These are phyloP conservation scores for Pulicaria dysenterica DNA, from an alignment of 129 eudicot genomes.

Conservation along the genomic window DNA sequence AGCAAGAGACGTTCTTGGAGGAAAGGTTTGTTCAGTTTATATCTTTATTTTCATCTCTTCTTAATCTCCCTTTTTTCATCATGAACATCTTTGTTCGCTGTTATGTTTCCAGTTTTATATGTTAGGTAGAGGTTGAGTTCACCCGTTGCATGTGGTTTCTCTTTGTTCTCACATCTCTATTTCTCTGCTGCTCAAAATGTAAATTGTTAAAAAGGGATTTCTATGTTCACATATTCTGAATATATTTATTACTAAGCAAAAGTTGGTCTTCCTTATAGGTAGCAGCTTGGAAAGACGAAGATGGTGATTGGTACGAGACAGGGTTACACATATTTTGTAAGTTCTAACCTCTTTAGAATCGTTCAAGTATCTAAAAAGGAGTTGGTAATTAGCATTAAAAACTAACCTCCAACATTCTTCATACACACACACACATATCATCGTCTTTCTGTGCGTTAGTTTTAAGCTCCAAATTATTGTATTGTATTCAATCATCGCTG, in stretches of 20 bases:
- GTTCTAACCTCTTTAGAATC: slow-evolving; percentile 28
- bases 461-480: not conserved
- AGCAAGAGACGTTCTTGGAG: slow-evolving; percentile 98
- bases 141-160: not conserved
- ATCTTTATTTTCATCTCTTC: slow-evolving; percentile 1
- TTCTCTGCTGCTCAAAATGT: not conserved
- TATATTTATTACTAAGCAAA: not conserved
- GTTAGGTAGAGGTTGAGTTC: not conserved
- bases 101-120: not conserved
- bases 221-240: not conserved
- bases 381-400: not conserved
- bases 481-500: not conserved
- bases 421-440: no score
- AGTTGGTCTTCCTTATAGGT: slow-evolving; percentile 45
- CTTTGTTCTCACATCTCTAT: not conserved
- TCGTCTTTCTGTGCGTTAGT: not conserved
- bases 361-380: slow-evolving; percentile 3
- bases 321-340: slow-evolving; percentile 96
- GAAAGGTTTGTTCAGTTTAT: slow-evolving; percentile 60
- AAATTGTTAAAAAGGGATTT: no score
- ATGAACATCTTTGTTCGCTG: not conserved
- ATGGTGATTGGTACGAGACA: slow-evolving; percentile 99
- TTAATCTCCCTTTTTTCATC: not conserved
- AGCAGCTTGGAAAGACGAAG: slow-evolving; percentile 98
- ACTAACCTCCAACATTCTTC: not conserved